Percentiles rank a stretch among this genome's conserved stretches.
Evolutionary conservation across 225 moss, liverwort and hornwort species (phyloP).

Genomic region (Ulota crispa): DNA sequence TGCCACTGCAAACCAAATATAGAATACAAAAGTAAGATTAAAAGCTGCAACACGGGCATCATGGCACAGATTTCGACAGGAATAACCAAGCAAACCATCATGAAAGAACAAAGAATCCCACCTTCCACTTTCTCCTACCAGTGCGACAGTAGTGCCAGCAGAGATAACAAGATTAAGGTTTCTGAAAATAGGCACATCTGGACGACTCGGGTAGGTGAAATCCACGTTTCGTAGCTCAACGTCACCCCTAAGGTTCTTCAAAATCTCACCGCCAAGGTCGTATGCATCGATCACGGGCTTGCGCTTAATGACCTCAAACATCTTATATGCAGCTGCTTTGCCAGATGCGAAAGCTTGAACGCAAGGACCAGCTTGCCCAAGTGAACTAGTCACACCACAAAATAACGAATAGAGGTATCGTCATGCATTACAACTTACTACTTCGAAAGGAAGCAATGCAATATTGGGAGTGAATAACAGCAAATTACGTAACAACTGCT

Average conservation of each 20-base stretch:
- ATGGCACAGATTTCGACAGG: neutral
- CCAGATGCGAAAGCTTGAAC: conserved; percentile 68
- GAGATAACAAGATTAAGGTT: conserved; percentile 74
- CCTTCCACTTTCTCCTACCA: conserved; percentile 92
- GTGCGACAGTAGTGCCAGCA: conserved; percentile 77
- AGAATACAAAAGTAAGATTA: neutral
- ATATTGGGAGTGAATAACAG: neutral
- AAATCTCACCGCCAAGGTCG: conserved; percentile 48
- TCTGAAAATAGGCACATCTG: conserved; percentile 77
- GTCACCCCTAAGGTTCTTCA: conserved; percentile 57
- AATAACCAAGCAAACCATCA: neutral
- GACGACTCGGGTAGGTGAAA: conserved; percentile 83
- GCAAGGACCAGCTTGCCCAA: conserved; percentile 77
- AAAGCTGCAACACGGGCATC: neutral
- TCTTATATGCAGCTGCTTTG: conserved; percentile 81
- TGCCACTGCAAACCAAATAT: conserved; percentile 52
- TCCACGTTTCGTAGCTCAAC: conserved; percentile 76
- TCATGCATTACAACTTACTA: neutral
- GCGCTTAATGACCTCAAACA: conserved; percentile 84
- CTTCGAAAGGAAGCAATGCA: neutral
- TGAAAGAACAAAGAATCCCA: conserved; percentile 1
- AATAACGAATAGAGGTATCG: neutral
- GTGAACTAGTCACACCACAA: conserved; percentile 43
- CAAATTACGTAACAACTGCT: neutral
- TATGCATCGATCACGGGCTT: conserved; percentile 67